These are phyloP conservation scores for Yamadazyma tumulicola DNA, from an alignment of 805 yeast species.

Conservation along the genomic window DNA sequence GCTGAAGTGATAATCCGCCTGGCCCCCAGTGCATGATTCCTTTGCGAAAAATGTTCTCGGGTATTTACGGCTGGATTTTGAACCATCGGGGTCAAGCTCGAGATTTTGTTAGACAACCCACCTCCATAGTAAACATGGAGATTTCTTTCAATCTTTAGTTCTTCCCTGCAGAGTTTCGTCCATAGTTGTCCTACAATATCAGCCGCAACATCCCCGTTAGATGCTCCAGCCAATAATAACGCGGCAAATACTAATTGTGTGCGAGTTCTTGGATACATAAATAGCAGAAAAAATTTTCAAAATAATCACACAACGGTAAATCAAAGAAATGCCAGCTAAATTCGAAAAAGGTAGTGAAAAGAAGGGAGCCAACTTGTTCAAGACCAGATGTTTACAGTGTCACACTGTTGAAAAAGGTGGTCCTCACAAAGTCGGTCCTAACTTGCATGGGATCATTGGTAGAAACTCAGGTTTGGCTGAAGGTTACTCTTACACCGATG, in stretches of 20 bases:
- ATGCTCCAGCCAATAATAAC: slow-evolving; percentile 5
- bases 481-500: slow-evolving; percentile 96
- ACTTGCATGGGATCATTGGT: slow-evolving; percentile 91
- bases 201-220: neutral
- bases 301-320: slow-evolving; percentile 4
- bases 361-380: slow-evolving; percentile 97
- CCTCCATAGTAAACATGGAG: too few relatives aligned
- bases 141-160: too few relatives aligned
- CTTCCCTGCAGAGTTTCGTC: too few relatives aligned
- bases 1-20: too few relatives aligned
- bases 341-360: slow-evolving; percentile 44
- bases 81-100: too few relatives aligned
- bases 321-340: slow-evolving; percentile 39
- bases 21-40: too few relatives aligned
- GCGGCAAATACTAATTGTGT: slow-evolving; percentile 6
- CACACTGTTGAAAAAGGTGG: slow-evolving; percentile 97
- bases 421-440: slow-evolving; percentile 98
- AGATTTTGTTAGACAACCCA: too few relatives aligned
- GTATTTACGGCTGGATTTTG: too few relatives aligned
- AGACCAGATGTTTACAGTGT: slow-evolving; percentile 98
- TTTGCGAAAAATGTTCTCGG: too few relatives aligned
- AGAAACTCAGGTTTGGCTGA: slow-evolving; percentile 88
- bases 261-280: slow-evolving; percentile 4
- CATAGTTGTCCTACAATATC: neutral
- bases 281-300: slow-evolving; percentile 8